phyloP scores from a whole-genome alignment of 371 early-diverging fungal genomes.

The Haplosporangium sp. region DNA sequence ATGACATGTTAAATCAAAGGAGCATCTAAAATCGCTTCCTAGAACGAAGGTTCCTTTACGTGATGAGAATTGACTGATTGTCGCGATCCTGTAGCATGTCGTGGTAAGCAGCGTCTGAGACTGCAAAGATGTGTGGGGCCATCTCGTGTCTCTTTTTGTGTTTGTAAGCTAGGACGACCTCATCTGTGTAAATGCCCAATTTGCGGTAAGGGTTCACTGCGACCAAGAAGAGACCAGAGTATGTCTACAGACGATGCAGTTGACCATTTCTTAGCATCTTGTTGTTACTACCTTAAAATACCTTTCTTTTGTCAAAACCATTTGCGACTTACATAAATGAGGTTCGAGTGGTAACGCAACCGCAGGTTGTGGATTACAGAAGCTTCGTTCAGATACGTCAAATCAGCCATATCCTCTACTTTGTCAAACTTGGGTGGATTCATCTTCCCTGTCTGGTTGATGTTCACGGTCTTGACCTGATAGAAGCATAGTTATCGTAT shows the following conservation, averaged over 20 bases:
- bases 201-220: conserved; percentile 98
- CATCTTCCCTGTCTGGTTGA: conserved; percentile 92
- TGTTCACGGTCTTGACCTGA: conserved; percentile 72
- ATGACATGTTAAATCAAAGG: conserved; percentile 1
- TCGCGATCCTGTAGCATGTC: conserved; percentile 94
- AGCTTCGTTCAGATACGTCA: conserved; percentile 98
- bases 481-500: not conserved
- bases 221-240: conserved; percentile 99
- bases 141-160: conserved; percentile 90
- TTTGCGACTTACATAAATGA: conserved; percentile 87
- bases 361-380: conserved; percentile 97
- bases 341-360: conserved; percentile 88
- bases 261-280: not conserved
- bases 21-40: not conserved
- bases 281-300: not conserved
- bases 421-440: conserved; percentile 99
- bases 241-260: conserved; percentile 80
- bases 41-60: conserved; percentile 62
- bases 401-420: conserved; percentile 98
- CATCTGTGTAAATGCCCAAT: conserved; percentile 93
- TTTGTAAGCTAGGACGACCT: conserved; percentile 82
- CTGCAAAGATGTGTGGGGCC: conserved; percentile 97
- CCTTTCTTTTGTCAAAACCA: no score
- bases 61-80: conserved; percentile 99
- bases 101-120: conserved; percentile 95